Percentiles rank a stretch among this genome's conserved stretches.
phyloP scores from a whole-genome alignment of 768 basidiomycete genomes.

The Lyophyllum decastes region DNA sequence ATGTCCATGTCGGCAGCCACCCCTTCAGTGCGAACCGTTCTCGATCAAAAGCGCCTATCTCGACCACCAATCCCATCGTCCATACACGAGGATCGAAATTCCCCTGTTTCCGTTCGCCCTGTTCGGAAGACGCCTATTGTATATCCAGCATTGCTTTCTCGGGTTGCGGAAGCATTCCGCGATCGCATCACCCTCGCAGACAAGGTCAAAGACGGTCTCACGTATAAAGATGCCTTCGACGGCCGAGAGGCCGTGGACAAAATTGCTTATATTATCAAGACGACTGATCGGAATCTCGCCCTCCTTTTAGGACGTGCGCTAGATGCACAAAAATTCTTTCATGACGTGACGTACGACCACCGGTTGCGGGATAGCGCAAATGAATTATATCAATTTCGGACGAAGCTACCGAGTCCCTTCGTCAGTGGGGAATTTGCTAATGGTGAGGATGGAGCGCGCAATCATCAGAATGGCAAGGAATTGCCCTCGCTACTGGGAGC shows the following conservation, averaged over 20 bases:
- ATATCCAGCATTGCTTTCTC: conserved; percentile 95
- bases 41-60: conserved; percentile 37
- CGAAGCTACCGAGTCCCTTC: conserved; percentile 81
- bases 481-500: conserved; percentile 13
- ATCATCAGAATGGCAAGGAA: conserved; percentile 14
- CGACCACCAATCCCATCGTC: conserved; percentile 33
- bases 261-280: conserved; percentile 98
- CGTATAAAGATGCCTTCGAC: conserved; percentile 96
- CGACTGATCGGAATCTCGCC: conserved; percentile 94
- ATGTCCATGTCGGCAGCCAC: conserved; percentile 76
- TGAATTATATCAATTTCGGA: conserved; percentile 93
- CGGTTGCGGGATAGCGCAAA: conserved; percentile 83
- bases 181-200: conserved; percentile 77
- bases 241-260: conserved; percentile 97
- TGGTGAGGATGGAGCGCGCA: conserved; percentile 29
- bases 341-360: conserved; percentile 99
- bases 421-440: conserved; percentile 70
- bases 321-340: conserved; percentile 98
- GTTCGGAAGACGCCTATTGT: conserved; percentile 71
- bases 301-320: conserved; percentile 92
- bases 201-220: conserved; percentile 90
- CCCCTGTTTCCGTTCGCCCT: conserved; percentile 40
- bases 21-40: conserved; percentile 46
- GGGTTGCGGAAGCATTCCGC: conserved; percentile 92
- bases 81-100: conserved; percentile 39